A percentile compares a stretch with the other conserved stretches of the same genome.
phyloP scores from a whole-genome alignment of 2,329 filamentous ascomycete species.

The Paraphaeosphaeria sporulosa region DNA sequence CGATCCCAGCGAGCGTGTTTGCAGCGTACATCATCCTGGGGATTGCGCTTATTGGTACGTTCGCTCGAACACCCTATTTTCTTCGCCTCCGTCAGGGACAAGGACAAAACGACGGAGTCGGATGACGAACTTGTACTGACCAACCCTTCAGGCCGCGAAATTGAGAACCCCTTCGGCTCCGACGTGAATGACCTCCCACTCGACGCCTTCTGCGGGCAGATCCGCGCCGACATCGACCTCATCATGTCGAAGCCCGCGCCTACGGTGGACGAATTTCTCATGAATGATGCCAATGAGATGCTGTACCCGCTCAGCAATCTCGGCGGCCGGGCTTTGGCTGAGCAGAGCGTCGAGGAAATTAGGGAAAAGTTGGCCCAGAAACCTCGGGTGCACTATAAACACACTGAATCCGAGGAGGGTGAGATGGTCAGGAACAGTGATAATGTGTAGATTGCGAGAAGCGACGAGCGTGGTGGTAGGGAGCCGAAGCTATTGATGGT shows the following conservation, averaged over 20 bases:
- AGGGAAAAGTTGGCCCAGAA: conserved; percentile 50
- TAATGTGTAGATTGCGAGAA: neutral
- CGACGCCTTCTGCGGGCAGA: conserved; percentile 77
- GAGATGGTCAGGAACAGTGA: conserved; percentile 3
- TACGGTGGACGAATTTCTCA: conserved; percentile 59
- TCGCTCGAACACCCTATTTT: too few relatives aligned
- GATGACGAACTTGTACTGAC: neutral
- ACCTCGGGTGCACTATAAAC: conserved; percentile 16
- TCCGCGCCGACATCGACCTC: conserved; percentile 76
- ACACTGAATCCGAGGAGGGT: conserved; percentile 12
- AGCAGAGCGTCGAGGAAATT: conserved; percentile 48
- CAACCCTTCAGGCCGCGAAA: conserved; percentile 68
- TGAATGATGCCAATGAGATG: conserved; percentile 57
- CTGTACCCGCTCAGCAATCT: conserved; percentile 61
- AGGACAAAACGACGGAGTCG: too few relatives aligned
- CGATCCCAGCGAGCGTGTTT: conserved; percentile 75
- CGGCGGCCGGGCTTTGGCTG: conserved; percentile 46
- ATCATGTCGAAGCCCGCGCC: conserved; percentile 67
- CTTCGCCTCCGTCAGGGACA: too few relatives aligned
- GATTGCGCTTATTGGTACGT: conserved; percentile 55
- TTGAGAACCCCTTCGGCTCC: conserved; percentile 84
- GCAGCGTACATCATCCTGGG: conserved; percentile 85
- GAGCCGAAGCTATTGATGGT: neutral
- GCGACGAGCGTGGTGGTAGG: neutral
- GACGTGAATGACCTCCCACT: conserved; percentile 77